Base-by-base conservation (phyloP, 2,329 filamentous ascomycete species). In the Apiospora sp. region DNA sequence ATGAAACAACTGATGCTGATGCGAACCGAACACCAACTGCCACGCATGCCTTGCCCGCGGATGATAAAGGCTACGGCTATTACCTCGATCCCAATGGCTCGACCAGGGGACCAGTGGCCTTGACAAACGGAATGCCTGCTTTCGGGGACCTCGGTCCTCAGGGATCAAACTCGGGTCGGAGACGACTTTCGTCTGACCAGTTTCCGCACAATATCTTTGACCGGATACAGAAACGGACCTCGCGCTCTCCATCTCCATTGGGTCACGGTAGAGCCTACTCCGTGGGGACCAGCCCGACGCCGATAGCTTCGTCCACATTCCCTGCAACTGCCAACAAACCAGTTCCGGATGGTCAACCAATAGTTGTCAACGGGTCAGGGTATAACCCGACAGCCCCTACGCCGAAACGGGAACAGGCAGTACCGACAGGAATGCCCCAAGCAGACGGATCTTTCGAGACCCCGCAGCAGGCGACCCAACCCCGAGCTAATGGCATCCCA, bases 221-320 rank as follows among this genome's bases (percentile, higher is more conserved):
- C 71, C 83, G 87, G 51, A 88, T 89, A 71, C 49, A 48, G 79
- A 85, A 84, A 75, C 83, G 87, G 49, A 85, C 85, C 2, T 90
- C 88, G 2, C 84, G 88, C 19, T 90, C 89, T 6, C 88, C 88
- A 16, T 91, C 89, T 4, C 88, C 89, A 0, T 80, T 88, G 1
- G 86, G 87, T 4, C 87, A 89, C 72, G 79, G 82, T 61, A 84
- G 87, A 68, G 83, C 84, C 1, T 83, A 84, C 44, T 86, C 86
- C 0, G 76, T 81, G 0, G 84, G 82, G 4, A 83, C 81, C 30
- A 81, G 81, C 54, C 82, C 84, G 0, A 80, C 83, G 0, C 81
- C 86, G 2, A 76, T 85, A n/a, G 76, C 78, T n/a, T 81, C 84
- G 2, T 80, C 81, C 0, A 80, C 85, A 0, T 85, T 86, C 67